Base-by-base conservation (phyloP, 2,329 filamentous ascomycete genomes). In the Juglanconis juglandina region DNA sequence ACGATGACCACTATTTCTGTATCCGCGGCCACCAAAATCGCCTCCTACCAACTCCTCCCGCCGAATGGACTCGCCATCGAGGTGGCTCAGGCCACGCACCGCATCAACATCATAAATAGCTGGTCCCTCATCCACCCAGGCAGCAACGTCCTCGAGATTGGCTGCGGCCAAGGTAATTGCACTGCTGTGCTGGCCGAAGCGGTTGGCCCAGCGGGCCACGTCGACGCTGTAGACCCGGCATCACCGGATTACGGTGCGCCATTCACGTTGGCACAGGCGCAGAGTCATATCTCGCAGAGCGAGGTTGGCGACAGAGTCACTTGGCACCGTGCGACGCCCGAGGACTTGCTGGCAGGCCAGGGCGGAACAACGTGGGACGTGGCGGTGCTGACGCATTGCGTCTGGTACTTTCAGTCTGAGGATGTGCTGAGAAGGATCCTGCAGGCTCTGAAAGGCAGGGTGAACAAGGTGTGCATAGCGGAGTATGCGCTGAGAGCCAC, bases 131-230 rank as follows among this genome's bases (percentile, higher is more conserved):
- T 79, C 57, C 24, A 59, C 1, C 69, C 73, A 0, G 77, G 77
- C 61, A 72, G 73, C 35, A 75, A 73, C 3, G 68, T 86, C 7
- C 75, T 87, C 2, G 84, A 87, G 67, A 68, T 87, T 39, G 84
- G 83, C 53, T 86, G 84, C 69, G 84, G 84, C 0, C 84, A 87
- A 65, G 85, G 84, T 1, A 81, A 82, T 62, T 81, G 78, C 65
- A 86, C 84, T 1, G 74, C 78, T 10, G 79, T 79, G 3, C 76
- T 87, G 17, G 84, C 83, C 50, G 68, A 75, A 65, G 75, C 74
- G 24, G 76, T 82, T 1, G 77, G 79, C 3, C 66, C 74, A 11
- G 35, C 69, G 0, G 81, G 82, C 0, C 71, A 70, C 51, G 72
- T 85, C 13, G 77, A 78, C 55, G 83, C 81, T 4, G 68, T 85